A percentile compares a stretch with the other conserved stretches of the same genome.
These are phyloP conservation scores for Kokia cookei DNA, from an alignment of 441 rosid genomes.

Conservation along the genomic window DNA sequence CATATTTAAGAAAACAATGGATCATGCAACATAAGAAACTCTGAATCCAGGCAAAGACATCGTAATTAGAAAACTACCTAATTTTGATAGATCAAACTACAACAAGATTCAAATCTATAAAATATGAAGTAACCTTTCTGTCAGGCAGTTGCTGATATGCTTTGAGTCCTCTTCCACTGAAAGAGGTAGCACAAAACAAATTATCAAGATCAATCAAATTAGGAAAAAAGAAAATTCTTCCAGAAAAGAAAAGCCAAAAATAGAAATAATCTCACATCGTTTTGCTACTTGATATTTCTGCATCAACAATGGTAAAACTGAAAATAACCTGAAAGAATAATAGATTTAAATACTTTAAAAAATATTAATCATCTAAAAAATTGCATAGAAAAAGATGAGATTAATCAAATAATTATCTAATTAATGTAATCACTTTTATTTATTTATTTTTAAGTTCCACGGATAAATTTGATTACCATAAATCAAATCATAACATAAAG, in stretches of 20 bases:
- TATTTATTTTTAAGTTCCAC: not conserved
- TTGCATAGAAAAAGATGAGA: not conserved
- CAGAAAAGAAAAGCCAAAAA: not conserved
- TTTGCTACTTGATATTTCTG: conserved; percentile 16
- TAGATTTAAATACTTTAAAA: not conserved
- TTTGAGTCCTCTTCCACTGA: conserved; percentile 29
- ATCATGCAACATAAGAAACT: not conserved
- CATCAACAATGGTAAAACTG: conserved; percentile 23
- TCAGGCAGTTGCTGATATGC: conserved; percentile 21
- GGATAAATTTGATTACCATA: not conserved
- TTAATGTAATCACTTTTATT: not conserved
- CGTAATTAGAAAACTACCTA: not conserved
- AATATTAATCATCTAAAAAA: not conserved
- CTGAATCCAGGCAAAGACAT: not conserved
- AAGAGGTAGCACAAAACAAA: conserved; percentile 5
- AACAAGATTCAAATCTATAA: not conserved
- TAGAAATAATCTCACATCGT: conserved; percentile 21
- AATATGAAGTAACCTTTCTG: conserved; percentile 22
- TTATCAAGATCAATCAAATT: not conserved
- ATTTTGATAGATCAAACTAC: not conserved
- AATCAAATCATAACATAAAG: not conserved
- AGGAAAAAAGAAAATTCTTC: not conserved
- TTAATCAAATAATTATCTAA: not conserved
- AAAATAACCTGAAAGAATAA: conserved; percentile 25
- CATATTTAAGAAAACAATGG: not conserved